phyloP scores from a whole-genome alignment of 1,139 yeast species.

The Spencermartinsiella ligniputridi region DNA sequence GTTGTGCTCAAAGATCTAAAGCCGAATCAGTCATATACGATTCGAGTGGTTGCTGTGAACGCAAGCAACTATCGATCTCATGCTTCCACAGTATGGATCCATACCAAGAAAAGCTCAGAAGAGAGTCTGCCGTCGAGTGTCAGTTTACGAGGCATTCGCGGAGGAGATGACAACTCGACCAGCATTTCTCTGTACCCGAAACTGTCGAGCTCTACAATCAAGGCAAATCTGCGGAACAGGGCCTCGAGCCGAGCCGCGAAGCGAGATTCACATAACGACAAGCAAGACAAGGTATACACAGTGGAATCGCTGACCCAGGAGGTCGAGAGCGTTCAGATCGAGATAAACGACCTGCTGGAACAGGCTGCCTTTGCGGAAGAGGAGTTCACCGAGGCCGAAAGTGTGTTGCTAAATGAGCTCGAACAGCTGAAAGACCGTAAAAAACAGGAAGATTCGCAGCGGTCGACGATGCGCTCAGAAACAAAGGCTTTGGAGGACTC shows the following conservation, averaged over 20 bases:
- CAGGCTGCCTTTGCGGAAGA: conserved; percentile 38
- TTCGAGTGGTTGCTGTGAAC: conserved; percentile 52
- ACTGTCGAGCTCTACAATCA: neutral
- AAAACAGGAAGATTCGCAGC: conserved; percentile 45
- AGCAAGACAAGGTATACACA: conserved; percentile 32
- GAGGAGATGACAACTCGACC: neutral
- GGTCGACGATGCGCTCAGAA: conserved; percentile 46
- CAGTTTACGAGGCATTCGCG: neutral
- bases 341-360: conserved; percentile 40
- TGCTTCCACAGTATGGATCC: conserved; percentile 26
- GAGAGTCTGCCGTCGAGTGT: conserved; percentile 20
- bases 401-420: conserved; percentile 38
- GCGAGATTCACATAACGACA: conserved; percentile 1
- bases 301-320: conserved; percentile 47
- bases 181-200: neutral
- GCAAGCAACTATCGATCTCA: conserved; percentile 32
- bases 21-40: conserved; percentile 47
- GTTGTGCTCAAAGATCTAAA: conserved; percentile 41
- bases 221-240: neutral
- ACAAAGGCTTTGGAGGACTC: conserved; percentile 45
- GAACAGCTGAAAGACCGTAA: conserved; percentile 43
- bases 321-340: conserved; percentile 48
- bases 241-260: neutral
- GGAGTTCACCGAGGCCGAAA: conserved; percentile 43
- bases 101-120: conserved; percentile 22